Conservation (phyloP, 768 basidiomycete genomes). For the Grammothele lineata region DNA sequence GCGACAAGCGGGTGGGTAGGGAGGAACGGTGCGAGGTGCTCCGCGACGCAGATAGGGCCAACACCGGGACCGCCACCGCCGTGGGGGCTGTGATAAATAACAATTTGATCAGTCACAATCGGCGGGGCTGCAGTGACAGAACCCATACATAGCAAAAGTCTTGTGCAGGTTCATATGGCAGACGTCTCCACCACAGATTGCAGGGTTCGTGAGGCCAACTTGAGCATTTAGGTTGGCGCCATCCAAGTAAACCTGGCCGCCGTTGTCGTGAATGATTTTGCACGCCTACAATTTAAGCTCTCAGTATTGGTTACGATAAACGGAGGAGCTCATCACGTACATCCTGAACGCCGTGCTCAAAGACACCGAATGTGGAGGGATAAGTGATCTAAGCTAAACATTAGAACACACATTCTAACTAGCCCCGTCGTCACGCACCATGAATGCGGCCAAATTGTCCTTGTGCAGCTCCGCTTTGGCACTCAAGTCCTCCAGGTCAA, state of each 20-base stretch:
- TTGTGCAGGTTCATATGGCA: conserved; percentile 99
- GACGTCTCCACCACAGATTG: conserved; percentile 95
- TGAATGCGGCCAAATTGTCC: conserved; percentile 90
- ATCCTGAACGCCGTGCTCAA: conserved; percentile 85
- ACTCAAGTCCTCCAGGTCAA: conserved; percentile 83
- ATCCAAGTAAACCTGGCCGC: conserved; percentile 97
- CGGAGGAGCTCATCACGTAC: conserved; percentile 31
- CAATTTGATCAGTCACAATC: neutral
- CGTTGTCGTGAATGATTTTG: conserved; percentile 89
- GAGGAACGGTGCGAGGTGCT: conserved; percentile 92
- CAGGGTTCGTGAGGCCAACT: conserved; percentile 88
- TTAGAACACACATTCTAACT: neutral
- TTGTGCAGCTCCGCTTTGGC: conserved; percentile 88
- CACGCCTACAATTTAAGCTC: conserved; percentile 66
- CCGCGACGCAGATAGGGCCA: conserved; percentile 90
- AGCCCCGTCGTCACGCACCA: conserved; percentile 47
- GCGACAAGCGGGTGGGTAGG: conserved; percentile 79
- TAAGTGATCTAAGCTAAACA: conserved; percentile 71
- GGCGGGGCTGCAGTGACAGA: conserved; percentile 2
- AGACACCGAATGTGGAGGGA: conserved; percentile 97
- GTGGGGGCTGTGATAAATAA: conserved; percentile 70
- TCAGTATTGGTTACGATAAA: neutral
- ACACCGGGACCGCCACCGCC: conserved; percentile 97
- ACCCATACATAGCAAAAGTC: conserved; percentile 77
- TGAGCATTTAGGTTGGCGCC: conserved; percentile 96